Evolutionary conservation across 495 filamentous ascomycete species (phyloP).

Genomic region (Venustampulla echinocandica): DNA sequence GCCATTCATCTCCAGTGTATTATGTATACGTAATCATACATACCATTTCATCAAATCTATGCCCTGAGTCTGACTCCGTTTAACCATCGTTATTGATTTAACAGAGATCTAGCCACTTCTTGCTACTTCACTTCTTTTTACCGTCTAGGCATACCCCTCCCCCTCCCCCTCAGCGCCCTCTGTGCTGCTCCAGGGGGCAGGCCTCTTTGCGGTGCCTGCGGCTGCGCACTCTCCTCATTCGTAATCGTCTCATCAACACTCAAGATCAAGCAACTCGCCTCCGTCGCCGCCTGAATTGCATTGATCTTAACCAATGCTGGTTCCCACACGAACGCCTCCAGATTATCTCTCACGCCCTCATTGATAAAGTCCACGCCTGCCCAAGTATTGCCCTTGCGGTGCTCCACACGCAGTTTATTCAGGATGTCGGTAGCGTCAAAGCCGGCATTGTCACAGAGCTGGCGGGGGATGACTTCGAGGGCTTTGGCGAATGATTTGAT

Average conservation of each 20-base stretch:
- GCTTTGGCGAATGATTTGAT: constrained; percentile 98
- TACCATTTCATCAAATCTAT: too few species aligned
- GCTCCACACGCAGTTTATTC: constrained; percentile 88
- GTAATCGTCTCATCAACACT: constrained; percentile 96
- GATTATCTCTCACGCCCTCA: constrained; percentile 87
- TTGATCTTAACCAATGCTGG: constrained; percentile 94
- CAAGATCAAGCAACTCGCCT: constrained; percentile 89
- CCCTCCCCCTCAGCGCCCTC: constrained; percentile 73
- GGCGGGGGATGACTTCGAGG: constrained; percentile 90
- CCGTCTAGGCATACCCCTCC: constrained; percentile 84
- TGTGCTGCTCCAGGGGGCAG: constrained; percentile 90
- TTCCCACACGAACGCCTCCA: constrained; percentile 94
- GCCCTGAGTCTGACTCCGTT: too few species aligned
- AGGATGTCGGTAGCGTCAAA: constrained; percentile 98
- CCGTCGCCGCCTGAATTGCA: constrained; percentile 90
- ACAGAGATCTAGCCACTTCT: neutral
- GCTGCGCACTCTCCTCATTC: constrained; percentile 81
- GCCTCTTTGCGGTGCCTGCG: constrained; percentile 67
- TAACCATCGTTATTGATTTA: constrained; percentile 1
- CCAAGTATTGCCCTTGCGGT: constrained; percentile 84
- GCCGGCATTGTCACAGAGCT: constrained; percentile 95
- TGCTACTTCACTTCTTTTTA: constrained; percentile 27
- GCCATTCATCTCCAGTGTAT: too few species aligned
- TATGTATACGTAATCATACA: too few species aligned
- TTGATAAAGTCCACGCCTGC: constrained; percentile 90